Conservation (phyloP, 2,329 filamentous ascomycete genomes). For the Rutstroemia sp. region DNA sequence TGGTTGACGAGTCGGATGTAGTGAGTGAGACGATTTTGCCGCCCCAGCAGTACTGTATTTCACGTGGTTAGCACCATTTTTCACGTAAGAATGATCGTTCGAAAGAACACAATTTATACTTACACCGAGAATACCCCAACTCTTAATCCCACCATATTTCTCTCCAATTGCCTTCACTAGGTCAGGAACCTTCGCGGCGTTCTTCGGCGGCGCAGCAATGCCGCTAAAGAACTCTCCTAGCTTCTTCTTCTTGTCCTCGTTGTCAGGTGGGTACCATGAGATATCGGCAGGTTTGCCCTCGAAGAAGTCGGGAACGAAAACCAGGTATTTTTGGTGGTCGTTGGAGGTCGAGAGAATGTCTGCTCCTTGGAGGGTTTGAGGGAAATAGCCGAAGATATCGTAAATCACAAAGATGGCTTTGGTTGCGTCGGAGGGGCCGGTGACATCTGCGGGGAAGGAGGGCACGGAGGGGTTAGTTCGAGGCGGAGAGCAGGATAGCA, state of each 20-base stretch:
- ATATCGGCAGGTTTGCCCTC: constrained; percentile 48
- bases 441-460: constrained; percentile 31
- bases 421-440: constrained; percentile 38
- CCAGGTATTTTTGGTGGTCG: constrained; percentile 59
- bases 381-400: constrained; percentile 65
- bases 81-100: too few relatives aligned
- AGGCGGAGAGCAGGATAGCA: neutral
- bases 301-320: constrained; percentile 92
- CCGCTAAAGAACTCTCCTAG: constrained; percentile 49
- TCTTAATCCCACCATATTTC: constrained; percentile 47
- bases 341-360: constrained; percentile 55
- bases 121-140: constrained; percentile 28
- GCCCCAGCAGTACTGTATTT: constrained; percentile 28
- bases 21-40: constrained; percentile 27
- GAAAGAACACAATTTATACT: neutral
- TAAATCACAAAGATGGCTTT: constrained; percentile 53
- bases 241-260: constrained; percentile 52
- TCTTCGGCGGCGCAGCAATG: constrained; percentile 24
- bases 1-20: constrained; percentile 23
- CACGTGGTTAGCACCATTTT: neutral
- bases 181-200: constrained; percentile 43
- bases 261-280: constrained; percentile 49
- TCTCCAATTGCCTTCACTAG: constrained; percentile 40
- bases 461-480: neutral
- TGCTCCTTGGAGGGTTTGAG: constrained; percentile 62